A percentile compares a stretch with the other conserved stretches of the same genome.
These are phyloP conservation scores for Dendrostoma leiphaemia DNA, from an alignment of 2,329 filamentous ascomycete species.

Conservation along the genomic window DNA sequence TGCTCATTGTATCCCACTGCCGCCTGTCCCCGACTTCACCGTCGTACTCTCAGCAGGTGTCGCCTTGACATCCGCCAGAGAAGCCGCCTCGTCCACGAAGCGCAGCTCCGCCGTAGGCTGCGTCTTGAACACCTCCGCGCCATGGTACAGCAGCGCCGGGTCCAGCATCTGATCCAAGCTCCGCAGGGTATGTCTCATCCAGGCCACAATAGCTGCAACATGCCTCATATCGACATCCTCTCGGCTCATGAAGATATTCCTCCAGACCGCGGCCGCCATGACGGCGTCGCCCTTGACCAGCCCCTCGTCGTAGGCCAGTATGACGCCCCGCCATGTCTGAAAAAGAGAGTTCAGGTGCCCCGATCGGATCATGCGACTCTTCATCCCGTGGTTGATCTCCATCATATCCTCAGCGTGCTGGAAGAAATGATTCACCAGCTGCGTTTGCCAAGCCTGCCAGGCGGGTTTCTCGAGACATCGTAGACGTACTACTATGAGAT, in stretches of 20 bases:
- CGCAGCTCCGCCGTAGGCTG: slow-evolving; percentile 34
- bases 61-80: slow-evolving; percentile 32
- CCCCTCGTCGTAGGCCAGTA: slow-evolving; percentile 83
- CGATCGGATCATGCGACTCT: slow-evolving; percentile 57
- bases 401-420: slow-evolving; percentile 83
- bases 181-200: slow-evolving; percentile 50
- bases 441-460: slow-evolving; percentile 78
- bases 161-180: slow-evolving; percentile 51
- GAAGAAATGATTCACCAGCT: slow-evolving; percentile 94
- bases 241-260: slow-evolving; percentile 81
- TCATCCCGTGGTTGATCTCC: slow-evolving; percentile 73
- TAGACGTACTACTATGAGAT: slow-evolving; percentile 80
- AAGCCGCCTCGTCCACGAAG: slow-evolving; percentile 38
- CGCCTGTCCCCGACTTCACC: slow-evolving; percentile 22
- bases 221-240: slow-evolving; percentile 48
- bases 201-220: slow-evolving; percentile 54
- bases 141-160: slow-evolving; percentile 32
- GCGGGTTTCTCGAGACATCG: slow-evolving; percentile 71
- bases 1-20: slow-evolving; percentile 7
- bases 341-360: slow-evolving; percentile 84
- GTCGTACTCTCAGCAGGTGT: slow-evolving; percentile 12
- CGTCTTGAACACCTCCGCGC: slow-evolving; percentile 42
- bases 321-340: slow-evolving; percentile 84
- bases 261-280: slow-evolving; percentile 82
- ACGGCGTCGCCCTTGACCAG: slow-evolving; percentile 74